phyloP scores from a whole-genome alignment of 1,284 basidiomycete genomes.

The Trametes hirsuta region DNA sequence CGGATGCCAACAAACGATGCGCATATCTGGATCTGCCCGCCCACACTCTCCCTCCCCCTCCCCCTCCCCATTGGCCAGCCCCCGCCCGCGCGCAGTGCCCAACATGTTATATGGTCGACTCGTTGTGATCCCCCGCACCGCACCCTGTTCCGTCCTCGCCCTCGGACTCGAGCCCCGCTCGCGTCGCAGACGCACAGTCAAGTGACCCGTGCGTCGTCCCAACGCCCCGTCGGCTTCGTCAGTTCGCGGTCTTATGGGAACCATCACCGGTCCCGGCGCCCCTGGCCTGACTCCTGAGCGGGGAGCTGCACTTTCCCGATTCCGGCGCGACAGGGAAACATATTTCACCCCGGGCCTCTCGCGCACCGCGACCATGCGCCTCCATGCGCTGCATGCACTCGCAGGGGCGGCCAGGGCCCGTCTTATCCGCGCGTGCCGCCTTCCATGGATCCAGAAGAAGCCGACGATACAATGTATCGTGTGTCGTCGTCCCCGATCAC shows the following conservation, averaged over 20 bases:
- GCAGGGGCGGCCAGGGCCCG: background rate
- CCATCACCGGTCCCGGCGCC: conserved; percentile 9
- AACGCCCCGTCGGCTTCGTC: background rate
- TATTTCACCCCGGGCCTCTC: conserved; percentile 5
- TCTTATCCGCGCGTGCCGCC: conserved; percentile 6
- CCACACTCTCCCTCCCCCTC: background rate
- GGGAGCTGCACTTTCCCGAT: background rate
- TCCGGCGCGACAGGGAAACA: conserved; percentile 11
- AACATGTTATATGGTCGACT: background rate
- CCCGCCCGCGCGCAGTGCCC: background rate
- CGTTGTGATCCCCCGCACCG: background rate
- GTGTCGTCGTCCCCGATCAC: background rate
- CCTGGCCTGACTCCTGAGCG: background rate
- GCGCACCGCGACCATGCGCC: background rate
- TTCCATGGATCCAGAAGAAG: conserved; percentile 6
- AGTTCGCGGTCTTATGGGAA: conserved; percentile 10
- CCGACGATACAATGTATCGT: background rate
- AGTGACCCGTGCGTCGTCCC: background rate
- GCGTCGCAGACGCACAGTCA: background rate
- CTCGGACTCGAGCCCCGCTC: background rate
- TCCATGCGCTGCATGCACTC: background rate
- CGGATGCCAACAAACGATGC: background rate
- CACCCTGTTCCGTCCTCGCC: background rate
- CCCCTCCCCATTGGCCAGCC: background rate
- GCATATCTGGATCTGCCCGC: background rate